These are phyloP conservation scores for Fereydounia khargensis DNA, from an alignment of 1,284 basidiomycete genomes.

Conservation along the genomic window DNA sequence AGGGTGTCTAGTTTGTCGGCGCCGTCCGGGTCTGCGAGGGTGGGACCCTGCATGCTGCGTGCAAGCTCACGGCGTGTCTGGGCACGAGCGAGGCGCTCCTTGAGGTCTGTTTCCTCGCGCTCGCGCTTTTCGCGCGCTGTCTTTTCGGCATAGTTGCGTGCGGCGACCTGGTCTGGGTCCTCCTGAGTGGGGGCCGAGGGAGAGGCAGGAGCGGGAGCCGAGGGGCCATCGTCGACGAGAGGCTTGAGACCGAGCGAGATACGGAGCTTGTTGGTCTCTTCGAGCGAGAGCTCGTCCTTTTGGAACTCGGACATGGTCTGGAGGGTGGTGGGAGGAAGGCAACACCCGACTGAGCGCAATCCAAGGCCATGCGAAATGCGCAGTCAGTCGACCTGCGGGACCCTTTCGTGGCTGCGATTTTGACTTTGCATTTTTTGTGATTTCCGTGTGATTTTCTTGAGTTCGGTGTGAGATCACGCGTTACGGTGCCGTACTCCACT, in stretches of 20 bases:
- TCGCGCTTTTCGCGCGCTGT: slow-evolving; percentile 71
- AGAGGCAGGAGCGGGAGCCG: slow-evolving; percentile 45
- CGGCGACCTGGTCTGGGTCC: slow-evolving; percentile 58
- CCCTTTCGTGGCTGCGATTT: no score
- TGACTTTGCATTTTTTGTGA: no score
- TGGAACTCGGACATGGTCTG: slow-evolving; percentile 53
- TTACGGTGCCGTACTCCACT: no score
- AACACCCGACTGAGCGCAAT: no score
- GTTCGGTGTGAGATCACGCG: no score
- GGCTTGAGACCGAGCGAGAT: slow-evolving; percentile 91
- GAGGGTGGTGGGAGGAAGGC: no score
- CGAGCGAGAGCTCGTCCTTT: slow-evolving; percentile 79
- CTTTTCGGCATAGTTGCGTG: slow-evolving; percentile 54
- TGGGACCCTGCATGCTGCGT: slow-evolving; percentile 81
- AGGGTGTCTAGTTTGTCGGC: slow-evolving; percentile 66
- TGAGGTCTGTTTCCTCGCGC: slow-evolving; percentile 66
- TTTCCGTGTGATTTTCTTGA: no score
- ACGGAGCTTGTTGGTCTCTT: slow-evolving; percentile 97
- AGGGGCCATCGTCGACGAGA: slow-evolving; percentile 63
- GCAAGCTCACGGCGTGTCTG: slow-evolving; percentile 87
- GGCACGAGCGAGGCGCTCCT: slow-evolving; percentile 58
- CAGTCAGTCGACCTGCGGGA: no score
- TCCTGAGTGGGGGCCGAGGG: slow-evolving; percentile 5
- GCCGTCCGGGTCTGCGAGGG: slow-evolving; percentile 71
- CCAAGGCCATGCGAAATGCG: no score